Evolutionary conservation across 768 basidiomycete genomes (phyloP).

Genomic region (Pulveroboletus ravenelii): DNA sequence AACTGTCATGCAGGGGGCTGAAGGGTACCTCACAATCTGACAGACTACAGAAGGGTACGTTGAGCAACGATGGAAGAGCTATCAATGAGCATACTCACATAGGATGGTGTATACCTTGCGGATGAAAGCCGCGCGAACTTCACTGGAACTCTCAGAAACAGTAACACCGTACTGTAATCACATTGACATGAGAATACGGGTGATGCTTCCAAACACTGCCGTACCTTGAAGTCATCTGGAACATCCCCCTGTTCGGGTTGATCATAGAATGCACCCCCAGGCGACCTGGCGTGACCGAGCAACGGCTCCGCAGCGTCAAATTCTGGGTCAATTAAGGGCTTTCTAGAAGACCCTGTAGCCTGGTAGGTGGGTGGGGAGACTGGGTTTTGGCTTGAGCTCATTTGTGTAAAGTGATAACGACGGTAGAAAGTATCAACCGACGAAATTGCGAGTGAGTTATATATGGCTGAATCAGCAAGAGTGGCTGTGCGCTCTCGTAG

Average conservation of each 20-base stretch:
- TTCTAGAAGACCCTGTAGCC: constrained; percentile 36
- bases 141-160: constrained; percentile 69
- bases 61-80: neutral
- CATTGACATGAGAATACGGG: constrained; percentile 3
- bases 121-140: constrained; percentile 82
- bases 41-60: constrained; percentile 44
- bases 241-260: constrained; percentile 71
- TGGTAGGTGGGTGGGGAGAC: constrained; percentile 58
- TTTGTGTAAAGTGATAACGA: constrained; percentile 33
- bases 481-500: constrained; percentile 21
- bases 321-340: constrained; percentile 30
- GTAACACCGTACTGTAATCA: constrained; percentile 67
- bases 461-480: constrained; percentile 23
- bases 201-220: constrained; percentile 7
- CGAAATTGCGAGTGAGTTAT: constrained; percentile 4
- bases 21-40: constrained; percentile 56
- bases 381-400: constrained; percentile 54
- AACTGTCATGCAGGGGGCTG: neutral
- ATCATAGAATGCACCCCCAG: constrained; percentile 57
- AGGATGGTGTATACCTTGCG: constrained; percentile 91
- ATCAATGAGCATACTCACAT: constrained; percentile 46
- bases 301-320: constrained; percentile 52
- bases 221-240: constrained; percentile 92
- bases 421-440: constrained; percentile 1
- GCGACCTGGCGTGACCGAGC: constrained; percentile 44